Evolutionary conservation across 116 monocot species (phyloP).

Genomic region (Zostera marina): DNA sequence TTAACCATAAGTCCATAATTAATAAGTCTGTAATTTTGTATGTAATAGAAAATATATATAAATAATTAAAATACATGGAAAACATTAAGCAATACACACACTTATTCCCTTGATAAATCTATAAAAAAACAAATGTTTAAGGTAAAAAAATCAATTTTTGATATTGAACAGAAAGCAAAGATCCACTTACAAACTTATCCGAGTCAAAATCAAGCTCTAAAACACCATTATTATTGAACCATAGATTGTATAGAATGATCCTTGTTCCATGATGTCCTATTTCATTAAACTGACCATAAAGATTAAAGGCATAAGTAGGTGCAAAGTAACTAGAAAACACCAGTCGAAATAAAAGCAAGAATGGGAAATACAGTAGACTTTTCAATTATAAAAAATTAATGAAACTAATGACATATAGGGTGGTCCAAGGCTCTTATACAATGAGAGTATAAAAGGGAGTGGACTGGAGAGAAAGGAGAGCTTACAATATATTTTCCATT

Average conservation of each 20-base stretch:
- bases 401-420: too few relatives aligned
- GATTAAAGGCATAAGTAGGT: conserved; percentile 17
- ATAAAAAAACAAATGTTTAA: not conserved
- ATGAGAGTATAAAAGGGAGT: too few relatives aligned
- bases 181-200: conserved; percentile 38
- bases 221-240: conserved; percentile 65
- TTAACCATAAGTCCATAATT: too few relatives aligned
- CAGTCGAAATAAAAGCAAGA: not conserved
- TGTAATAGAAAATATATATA: too few relatives aligned
- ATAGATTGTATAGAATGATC: conserved; percentile 76
- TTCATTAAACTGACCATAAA: conserved; percentile 57
- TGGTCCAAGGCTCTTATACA: too few relatives aligned
- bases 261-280: conserved; percentile 67
- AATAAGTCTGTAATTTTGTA: too few relatives aligned
- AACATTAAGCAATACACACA: too few relatives aligned
- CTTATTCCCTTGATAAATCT: not conserved
- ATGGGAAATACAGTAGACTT: not conserved
- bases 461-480: too few relatives aligned
- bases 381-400: not conserved
- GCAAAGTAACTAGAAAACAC: not conserved
- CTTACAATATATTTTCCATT: too few relatives aligned
- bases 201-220: conserved; percentile 80
- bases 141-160: not conserved
- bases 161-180: not conserved
- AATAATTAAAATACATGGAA: too few relatives aligned